Percentiles rank a stretch among this genome's conserved stretches.
These are phyloP conservation scores for Gymnopilus junonius DNA, from an alignment of 768 basidiomycete species.

Conservation along the genomic window DNA sequence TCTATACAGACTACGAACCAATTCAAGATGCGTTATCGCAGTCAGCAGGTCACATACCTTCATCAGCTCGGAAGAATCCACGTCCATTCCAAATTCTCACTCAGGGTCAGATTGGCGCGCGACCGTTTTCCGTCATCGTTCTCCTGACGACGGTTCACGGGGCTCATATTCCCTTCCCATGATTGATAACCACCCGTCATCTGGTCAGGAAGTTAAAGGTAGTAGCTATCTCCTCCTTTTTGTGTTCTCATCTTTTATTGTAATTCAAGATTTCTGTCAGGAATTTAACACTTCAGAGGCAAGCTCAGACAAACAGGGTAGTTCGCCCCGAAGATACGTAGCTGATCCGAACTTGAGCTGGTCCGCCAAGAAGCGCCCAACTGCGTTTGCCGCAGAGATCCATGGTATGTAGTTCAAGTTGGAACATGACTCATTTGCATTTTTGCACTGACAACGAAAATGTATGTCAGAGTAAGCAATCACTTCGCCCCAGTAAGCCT, in stretches of 20 bases:
- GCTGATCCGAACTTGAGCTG: not conserved
- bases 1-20: not conserved
- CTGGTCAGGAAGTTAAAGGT: not conserved
- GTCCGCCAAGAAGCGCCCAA: not conserved
- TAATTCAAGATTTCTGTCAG: not conserved
- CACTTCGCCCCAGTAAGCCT: too few species aligned
- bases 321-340: not conserved
- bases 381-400: not conserved
- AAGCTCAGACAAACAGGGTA: not conserved
- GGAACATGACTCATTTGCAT: not conserved
- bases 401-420: not conserved
- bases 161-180: not conserved
- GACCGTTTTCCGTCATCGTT: not conserved
- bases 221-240: not conserved
- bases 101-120: not conserved
- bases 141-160: not conserved
- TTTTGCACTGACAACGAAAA: not conserved
- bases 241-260: not conserved
- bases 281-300: not conserved
- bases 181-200: not conserved
- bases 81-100: not conserved
- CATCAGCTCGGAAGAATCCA: not conserved
- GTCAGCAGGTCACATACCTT: not conserved
- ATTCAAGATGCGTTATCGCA: not conserved
- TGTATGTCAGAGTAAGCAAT: not conserved